Evolutionary conservation across 1,284 basidiomycete species (phyloP), one percentile per base, ranked within the genome.

Genomic region (Abortiporus biennis): DNA sequence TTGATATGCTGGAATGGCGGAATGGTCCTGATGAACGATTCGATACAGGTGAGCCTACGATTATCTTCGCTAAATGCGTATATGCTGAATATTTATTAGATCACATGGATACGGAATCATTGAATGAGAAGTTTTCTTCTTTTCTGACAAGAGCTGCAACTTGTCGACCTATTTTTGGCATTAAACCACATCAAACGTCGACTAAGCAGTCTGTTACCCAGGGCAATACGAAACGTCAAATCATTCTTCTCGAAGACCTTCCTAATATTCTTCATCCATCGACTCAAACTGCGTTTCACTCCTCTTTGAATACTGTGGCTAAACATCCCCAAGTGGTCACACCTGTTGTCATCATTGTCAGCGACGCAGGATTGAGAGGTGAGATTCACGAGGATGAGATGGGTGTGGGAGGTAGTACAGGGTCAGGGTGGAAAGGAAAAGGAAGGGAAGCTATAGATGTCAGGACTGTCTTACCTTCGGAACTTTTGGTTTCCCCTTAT

Each of bases 201-300:
- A 17, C 35, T 5, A 13, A 44, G 47, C n/a, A n/a, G n/a, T n/a
- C n/a, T n/a, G n/a, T 11, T n/a, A n/a, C n/a, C 41, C 24, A 20
- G 47, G 57, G 4, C 49, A 51, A 11, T 55, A 58, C 21, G 20
- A 68, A 62, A 35, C 67, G 67, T 6, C 76, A 76, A 36, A 56
- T 95, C 3, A 76, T 99, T 38, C 76, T 99, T 5, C 69, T 99
- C 6, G 93, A 97, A 59, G 91, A 97, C 47, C 72, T 98, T 2
- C 95, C 95, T 0, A 97, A 98, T 56, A 74, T 98, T 32, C 66
- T 89, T 3, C 87, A 94, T 55, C 62, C 72, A 1, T 66, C 73
- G 2, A 94, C 89, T 0, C 83, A 85, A 48, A 63, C 71, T 3
- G 74, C 78, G 1, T 94, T 98, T 55, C 92, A 96, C 50, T 66